These are phyloP conservation scores for Collybiopsis confluens DNA, from an alignment of 768 basidiomycete species.

Conservation along the genomic window DNA sequence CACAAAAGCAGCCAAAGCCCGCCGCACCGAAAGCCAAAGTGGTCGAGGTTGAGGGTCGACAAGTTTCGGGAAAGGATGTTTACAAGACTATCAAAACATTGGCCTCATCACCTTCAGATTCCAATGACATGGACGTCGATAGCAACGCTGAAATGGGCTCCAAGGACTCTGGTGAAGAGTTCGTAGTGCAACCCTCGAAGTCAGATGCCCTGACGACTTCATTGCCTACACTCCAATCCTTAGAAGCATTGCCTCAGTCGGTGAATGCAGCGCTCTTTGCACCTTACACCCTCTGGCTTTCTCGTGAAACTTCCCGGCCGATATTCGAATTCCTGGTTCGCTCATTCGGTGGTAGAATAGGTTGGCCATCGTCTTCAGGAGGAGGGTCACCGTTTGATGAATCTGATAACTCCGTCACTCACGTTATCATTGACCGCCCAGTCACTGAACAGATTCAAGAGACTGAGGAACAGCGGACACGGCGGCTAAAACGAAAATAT, in stretches of 20 bases:
- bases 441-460: constrained; percentile 43
- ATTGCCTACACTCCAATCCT: constrained; percentile 66
- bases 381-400: constrained; percentile 78
- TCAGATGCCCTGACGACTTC: constrained; percentile 41
- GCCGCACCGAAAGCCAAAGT: constrained; percentile 25
- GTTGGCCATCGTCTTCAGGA: constrained; percentile 83
- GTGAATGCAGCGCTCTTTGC: constrained; percentile 66
- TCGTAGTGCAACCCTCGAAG: constrained; percentile 56
- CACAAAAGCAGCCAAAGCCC: constrained; percentile 38
- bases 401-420: constrained; percentile 81
- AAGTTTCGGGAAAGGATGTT: constrained; percentile 48
- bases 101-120: constrained; percentile 19
- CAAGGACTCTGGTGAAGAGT: constrained; percentile 57
- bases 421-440: constrained; percentile 93
- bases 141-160: constrained; percentile 30
- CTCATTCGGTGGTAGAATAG: constrained; percentile 87
- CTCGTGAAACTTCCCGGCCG: constrained; percentile 85
- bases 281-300: constrained; percentile 88
- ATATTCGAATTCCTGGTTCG: constrained; percentile 94
- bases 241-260: constrained; percentile 57
- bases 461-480: constrained; percentile 54
- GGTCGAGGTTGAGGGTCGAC: constrained; percentile 40
- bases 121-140: constrained; percentile 32
- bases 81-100: constrained; percentile 62
- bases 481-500: constrained; percentile 69